Conservation (phyloP, 176 grass and related monocot species). For the Cocos nucifera region DNA sequence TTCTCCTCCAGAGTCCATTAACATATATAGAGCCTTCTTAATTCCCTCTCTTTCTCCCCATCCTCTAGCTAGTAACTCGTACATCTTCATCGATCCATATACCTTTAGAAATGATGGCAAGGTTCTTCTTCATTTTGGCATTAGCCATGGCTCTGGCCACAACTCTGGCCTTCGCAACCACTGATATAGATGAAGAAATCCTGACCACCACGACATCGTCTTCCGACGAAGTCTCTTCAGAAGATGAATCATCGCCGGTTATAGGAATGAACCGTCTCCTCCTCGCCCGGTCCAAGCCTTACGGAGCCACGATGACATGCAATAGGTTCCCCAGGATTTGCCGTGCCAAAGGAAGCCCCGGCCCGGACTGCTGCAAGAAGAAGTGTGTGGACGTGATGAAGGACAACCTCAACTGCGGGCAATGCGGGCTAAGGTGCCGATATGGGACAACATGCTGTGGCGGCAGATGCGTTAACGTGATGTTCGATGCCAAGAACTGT, state of each 20-base stretch:
- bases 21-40: no score
- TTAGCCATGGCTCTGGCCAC: not conserved
- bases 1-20: no score
- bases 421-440: conserved; percentile 26
- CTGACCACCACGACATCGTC: no score
- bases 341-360: conserved; percentile 18
- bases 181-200: no score
- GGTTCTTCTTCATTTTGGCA: not conserved
- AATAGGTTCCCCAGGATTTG: conserved; percentile 7
- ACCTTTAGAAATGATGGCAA: no score
- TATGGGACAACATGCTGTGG: conserved; percentile 23
- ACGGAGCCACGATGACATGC: not conserved
- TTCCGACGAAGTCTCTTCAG: no score
- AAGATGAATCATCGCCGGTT: no score
- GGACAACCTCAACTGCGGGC: conserved; percentile 27
- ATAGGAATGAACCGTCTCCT: not conserved
- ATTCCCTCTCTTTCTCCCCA: no score
- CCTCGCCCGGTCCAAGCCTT: no score
- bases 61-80: no score
- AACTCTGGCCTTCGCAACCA: not conserved
- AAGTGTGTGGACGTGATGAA: conserved; percentile 21
- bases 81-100: no score
- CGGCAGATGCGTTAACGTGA: conserved; percentile 22
- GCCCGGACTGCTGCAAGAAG: conserved; percentile 24
- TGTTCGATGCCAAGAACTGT: conserved; percentile 19